Percentiles rank a stretch among this genome's conserved stretches.
These are phyloP conservation scores for Plasmodium inui DNA, from an alignment of 169 alveolate genomes.

Conservation along the genomic window DNA sequence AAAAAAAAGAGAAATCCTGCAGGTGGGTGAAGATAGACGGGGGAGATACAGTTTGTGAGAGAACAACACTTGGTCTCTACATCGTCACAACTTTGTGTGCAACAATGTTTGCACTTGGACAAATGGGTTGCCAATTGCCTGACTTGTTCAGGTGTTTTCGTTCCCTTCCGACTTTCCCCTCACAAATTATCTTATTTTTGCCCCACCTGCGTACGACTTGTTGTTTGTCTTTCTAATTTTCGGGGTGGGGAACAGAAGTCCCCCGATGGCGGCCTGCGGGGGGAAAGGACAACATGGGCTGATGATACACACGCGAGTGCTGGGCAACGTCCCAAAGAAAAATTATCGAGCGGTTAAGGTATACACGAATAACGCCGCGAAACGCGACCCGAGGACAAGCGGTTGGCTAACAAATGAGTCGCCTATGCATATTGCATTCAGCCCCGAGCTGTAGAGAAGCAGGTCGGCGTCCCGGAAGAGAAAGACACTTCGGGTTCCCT, in stretches of 20 bases:
- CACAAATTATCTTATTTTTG: neutral
- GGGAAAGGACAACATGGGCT: neutral
- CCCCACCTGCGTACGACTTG: slow-evolving; percentile 40
- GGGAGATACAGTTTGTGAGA: neutral
- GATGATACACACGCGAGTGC: neutral
- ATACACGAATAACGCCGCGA: neutral
- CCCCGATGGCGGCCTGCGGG: slow-evolving; percentile 67
- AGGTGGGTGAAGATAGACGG: neutral
- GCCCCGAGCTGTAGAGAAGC: slow-evolving; percentile 17
- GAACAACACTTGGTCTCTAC: neutral
- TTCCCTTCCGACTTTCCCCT: neutral
- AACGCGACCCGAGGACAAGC: neutral
- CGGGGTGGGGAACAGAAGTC: slow-evolving; percentile 30
- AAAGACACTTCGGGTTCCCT: slow-evolving; percentile 3
- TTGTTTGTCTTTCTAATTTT: slow-evolving; percentile 36
- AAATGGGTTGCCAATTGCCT: neutral
- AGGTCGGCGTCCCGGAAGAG: slow-evolving; percentile 29
- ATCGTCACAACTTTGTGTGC: neutral
- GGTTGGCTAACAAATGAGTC: slow-evolving; percentile 42
- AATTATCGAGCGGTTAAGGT: neutral
- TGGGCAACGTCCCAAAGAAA: neutral
- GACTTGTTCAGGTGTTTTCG: neutral
- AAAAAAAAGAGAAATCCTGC: slow-evolving; percentile 54
- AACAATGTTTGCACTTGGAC: neutral
- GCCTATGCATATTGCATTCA: slow-evolving; percentile 43